Percentiles rank a stretch among this genome's conserved stretches.
These are phyloP conservation scores for Schoenoplectus triqueter DNA, from an alignment of 202 grass and related monocot species.

Conservation along the genomic window DNA sequence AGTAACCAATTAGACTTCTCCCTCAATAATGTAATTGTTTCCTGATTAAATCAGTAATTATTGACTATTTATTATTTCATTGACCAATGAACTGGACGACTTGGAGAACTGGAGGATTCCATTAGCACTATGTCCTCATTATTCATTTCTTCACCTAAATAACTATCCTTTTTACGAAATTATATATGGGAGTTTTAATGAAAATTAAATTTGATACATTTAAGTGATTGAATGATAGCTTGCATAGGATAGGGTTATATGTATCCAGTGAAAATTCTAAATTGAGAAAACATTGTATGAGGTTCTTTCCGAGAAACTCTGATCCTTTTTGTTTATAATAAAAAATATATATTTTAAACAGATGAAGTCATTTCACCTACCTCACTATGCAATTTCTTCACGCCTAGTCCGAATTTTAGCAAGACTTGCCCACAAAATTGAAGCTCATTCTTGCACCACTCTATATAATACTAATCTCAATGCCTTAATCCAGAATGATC, in stretches of 20 bases:
- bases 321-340: neutral
- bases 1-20: neutral
- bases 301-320: neutral
- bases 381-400: conserved; percentile 35
- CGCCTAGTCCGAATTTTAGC: conserved; percentile 5
- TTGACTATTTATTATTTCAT: conserved; percentile 18
- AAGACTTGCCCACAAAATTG: neutral
- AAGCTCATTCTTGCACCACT: neutral
- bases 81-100: neutral
- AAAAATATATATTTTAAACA: neutral
- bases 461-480: conserved; percentile 24
- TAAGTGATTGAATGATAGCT: neutral
- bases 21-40: neutral
- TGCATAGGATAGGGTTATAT: neutral
- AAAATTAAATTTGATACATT: neutral
- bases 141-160: neutral
- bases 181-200: neutral
- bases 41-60: conserved; percentile 3
- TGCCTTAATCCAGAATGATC: conserved; percentile 33
- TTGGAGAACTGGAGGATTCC: neutral
- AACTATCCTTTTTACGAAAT: neutral
- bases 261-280: neutral
- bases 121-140: neutral
- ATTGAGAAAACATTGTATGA: neutral
- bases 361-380: neutral